Conservation (phyloP, 2,329 filamentous ascomycete genomes). For the Dactylella cylindrospora region DNA sequence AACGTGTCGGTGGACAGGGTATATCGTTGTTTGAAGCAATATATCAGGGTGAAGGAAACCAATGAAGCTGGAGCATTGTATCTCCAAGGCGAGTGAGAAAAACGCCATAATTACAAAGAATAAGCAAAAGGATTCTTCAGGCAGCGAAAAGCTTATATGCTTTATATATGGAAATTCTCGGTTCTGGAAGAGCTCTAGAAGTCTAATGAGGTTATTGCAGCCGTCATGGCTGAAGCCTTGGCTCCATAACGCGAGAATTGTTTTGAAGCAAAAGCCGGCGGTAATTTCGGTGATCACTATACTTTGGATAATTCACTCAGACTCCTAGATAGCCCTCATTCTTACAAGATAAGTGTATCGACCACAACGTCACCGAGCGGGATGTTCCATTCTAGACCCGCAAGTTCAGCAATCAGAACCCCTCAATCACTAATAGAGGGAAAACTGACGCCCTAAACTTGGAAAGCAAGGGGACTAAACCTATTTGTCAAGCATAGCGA, state of each 20-base stretch:
- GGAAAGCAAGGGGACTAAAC: not conserved
- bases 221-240: not conserved
- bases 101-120: not conserved
- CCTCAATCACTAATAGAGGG: not conserved
- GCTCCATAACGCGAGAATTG: conserved; percentile 13
- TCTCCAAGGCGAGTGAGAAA: not conserved
- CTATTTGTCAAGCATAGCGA: conserved; percentile 24
- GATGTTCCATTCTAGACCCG: conserved; percentile 4
- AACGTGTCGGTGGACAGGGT: not conserved
- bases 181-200: conserved; percentile 10
- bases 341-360: no score
- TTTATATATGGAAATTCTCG: not conserved
- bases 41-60: not conserved
- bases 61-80: not conserved
- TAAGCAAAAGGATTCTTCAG: conserved; percentile 1
- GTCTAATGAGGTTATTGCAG: not conserved
- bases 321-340: no score
- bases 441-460: not conserved
- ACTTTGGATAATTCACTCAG: no score
- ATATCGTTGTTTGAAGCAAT: not conserved
- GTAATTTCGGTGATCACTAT: conserved; percentile 6
- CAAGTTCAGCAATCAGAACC: not conserved
- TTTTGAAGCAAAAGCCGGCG: not conserved
- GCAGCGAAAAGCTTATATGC: not conserved
- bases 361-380: no score